Conservation (phyloP, 164 flowering plant species). For the Chimonanthus salicifolius region DNA sequence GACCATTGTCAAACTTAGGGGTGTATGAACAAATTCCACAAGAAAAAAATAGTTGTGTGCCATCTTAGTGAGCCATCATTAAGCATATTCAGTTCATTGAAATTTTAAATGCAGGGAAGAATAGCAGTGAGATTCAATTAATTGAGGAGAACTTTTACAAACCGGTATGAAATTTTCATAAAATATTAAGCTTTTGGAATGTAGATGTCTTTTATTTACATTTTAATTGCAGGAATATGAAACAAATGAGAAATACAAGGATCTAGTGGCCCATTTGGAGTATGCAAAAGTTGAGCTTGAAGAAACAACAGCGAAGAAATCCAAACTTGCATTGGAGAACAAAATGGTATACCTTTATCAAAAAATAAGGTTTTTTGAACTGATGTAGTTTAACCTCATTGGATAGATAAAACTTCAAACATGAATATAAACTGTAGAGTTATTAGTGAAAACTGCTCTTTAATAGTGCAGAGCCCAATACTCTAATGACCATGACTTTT, state of each 20-base stretch:
- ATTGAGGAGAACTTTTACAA: slow-evolving; percentile 6
- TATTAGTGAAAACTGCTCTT: neutral
- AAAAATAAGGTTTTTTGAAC: neutral
- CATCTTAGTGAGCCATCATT: no score
- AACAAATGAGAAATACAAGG: slow-evolving; percentile 15
- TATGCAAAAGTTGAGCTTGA: slow-evolving; percentile 32
- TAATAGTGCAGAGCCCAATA: neutral
- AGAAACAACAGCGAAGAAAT: slow-evolving; percentile 23
- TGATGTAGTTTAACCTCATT: neutral
- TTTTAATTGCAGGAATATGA: slow-evolving; percentile 21
- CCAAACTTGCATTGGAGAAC: slow-evolving; percentile 29
- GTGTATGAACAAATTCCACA: no score
- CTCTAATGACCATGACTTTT: neutral
- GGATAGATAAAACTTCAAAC: neutral
- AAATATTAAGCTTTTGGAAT: neutral
- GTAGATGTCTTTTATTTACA: neutral
- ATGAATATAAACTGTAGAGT: neutral
- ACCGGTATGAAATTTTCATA: slow-evolving; percentile 12
- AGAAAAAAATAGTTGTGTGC: no score
- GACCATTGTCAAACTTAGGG: no score
- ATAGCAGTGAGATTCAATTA: slow-evolving; percentile 4
- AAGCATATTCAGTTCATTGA: neutral
- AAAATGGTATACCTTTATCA: slow-evolving; percentile 28
- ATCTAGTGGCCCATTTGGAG: slow-evolving; percentile 23
- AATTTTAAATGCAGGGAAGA: slow-evolving; percentile 13